These are phyloP conservation scores for Flaveria trinervia DNA, from an alignment of 129 eudicot genomes.

Conservation along the genomic window DNA sequence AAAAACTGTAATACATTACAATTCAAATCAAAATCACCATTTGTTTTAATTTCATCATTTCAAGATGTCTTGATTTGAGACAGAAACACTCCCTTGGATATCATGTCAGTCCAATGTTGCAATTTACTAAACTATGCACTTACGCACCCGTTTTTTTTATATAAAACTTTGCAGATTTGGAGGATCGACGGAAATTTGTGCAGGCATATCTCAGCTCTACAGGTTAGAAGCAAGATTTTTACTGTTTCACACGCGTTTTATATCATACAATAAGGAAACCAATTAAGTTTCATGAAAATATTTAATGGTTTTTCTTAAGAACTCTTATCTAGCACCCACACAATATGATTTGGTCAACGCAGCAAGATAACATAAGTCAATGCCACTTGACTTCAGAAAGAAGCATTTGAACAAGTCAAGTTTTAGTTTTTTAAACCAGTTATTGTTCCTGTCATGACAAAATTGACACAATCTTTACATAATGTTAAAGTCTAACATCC, in stretches of 20 bases:
- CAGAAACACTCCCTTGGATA: background rate
- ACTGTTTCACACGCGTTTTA: background rate
- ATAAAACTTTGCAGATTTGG: slow-evolving; percentile 39
- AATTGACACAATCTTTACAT: slow-evolving; percentile 19
- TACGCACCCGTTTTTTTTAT: background rate
- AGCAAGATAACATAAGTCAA: slow-evolving; percentile 4
- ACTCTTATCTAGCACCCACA: background rate
- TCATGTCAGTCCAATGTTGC: background rate
- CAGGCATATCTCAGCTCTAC: slow-evolving; percentile 58
- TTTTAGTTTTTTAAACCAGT: background rate
- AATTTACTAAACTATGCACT: background rate
- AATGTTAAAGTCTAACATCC: slow-evolving; percentile 18
- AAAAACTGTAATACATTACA: background rate
- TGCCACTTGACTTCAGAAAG: background rate
- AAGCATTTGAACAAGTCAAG: slow-evolving; percentile 29
- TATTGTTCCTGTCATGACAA: background rate
- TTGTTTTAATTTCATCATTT: background rate
- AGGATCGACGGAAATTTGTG: slow-evolving; percentile 73
- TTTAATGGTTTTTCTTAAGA: background rate
- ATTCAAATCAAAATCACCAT: background rate
- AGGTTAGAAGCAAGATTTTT: slow-evolving; percentile 46
- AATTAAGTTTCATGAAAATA: background rate
- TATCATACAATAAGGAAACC: background rate
- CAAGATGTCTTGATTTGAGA: background rate
- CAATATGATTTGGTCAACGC: background rate